Conservation (phyloP, 2,329 filamentous ascomycete species). For the Massarina eburnea region DNA sequence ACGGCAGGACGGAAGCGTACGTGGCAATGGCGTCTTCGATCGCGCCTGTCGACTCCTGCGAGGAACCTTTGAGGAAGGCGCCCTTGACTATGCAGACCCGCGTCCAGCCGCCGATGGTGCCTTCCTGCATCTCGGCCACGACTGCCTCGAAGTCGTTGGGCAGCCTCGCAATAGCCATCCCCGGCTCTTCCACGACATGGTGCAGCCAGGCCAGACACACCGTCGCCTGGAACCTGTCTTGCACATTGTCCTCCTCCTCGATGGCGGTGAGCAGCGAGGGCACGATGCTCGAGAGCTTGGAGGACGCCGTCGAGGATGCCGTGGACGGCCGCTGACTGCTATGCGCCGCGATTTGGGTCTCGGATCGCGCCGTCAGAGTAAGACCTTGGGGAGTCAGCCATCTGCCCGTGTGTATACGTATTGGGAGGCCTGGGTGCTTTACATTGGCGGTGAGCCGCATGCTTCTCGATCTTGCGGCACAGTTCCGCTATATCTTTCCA, state of each 20-base stretch:
- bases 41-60: conserved; percentile 47
- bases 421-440: conserved; percentile 44
- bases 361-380: conserved; percentile 50
- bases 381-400: conserved; percentile 41
- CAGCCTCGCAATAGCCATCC: conserved; percentile 61
- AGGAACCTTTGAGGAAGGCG: conserved; percentile 67
- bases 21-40: conserved; percentile 63
- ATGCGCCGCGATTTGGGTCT: conserved; percentile 50
- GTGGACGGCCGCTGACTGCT: conserved; percentile 46
- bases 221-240: conserved; percentile 72
- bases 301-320: conserved; percentile 41
- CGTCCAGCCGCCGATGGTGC: conserved; percentile 70
- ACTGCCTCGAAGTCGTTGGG: conserved; percentile 60
- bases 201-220: conserved; percentile 85
- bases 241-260: conserved; percentile 44
- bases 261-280: conserved; percentile 44
- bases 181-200: conserved; percentile 73
- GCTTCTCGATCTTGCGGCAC: conserved; percentile 90
- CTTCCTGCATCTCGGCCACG: conserved; percentile 29
- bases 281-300: conserved; percentile 41
- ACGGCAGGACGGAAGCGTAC: conserved; percentile 67
- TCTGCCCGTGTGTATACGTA: conserved; percentile 16
- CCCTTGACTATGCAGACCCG: conserved; percentile 79
- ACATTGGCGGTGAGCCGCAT: conserved; percentile 85
- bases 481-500: conserved; percentile 88